Evolutionary conservation across 2,329 filamentous ascomycete genomes (phyloP).

Genomic region (Periglandula ipomoeae): DNA sequence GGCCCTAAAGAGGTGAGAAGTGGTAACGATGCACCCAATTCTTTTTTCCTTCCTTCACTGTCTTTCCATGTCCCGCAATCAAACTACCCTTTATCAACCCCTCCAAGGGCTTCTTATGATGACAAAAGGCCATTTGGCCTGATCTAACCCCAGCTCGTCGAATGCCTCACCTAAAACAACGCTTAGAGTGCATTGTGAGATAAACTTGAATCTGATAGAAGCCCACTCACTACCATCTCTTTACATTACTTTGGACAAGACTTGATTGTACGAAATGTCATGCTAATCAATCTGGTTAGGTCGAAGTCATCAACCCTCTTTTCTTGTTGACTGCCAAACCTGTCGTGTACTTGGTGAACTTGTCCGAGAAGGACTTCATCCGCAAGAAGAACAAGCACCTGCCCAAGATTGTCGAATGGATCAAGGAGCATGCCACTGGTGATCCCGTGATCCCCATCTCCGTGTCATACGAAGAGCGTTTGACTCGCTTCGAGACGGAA

Average conservation of each 20-base stretch:
- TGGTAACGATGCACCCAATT: constrained; percentile 7
- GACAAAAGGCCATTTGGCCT: constrained; percentile 94
- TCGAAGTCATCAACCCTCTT: constrained; percentile 95
- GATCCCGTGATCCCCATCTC: constrained; percentile 93
- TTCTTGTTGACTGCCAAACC: constrained; percentile 94
- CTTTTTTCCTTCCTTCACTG: constrained; percentile 14
- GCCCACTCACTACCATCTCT: constrained; percentile 9
- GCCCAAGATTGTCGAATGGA: constrained; percentile 86
- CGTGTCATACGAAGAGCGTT: constrained; percentile 83
- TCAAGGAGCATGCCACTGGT: constrained; percentile 79
- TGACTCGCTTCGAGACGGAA: constrained; percentile 72
- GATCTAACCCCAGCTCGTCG: constrained; percentile 99
- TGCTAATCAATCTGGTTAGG: constrained; percentile 42
- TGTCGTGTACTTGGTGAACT: constrained; percentile 92
- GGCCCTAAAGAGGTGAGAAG: constrained; percentile 81
- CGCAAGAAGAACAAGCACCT: constrained; percentile 99
- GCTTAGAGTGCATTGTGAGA: constrained; percentile 81
- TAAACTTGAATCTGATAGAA: constrained; percentile 62
- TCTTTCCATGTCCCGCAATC: constrained; percentile 5
- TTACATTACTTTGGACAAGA: constrained; percentile 7
- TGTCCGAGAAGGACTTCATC: constrained; percentile 94
- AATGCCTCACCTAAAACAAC: constrained; percentile 69
- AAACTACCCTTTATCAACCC: not conserved
- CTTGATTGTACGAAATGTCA: not conserved
- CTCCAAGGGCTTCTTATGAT: constrained; percentile 56